These are phyloP conservation scores for Geranium brycei DNA, from an alignment of 345 rosid species.

Conservation along the genomic window DNA sequence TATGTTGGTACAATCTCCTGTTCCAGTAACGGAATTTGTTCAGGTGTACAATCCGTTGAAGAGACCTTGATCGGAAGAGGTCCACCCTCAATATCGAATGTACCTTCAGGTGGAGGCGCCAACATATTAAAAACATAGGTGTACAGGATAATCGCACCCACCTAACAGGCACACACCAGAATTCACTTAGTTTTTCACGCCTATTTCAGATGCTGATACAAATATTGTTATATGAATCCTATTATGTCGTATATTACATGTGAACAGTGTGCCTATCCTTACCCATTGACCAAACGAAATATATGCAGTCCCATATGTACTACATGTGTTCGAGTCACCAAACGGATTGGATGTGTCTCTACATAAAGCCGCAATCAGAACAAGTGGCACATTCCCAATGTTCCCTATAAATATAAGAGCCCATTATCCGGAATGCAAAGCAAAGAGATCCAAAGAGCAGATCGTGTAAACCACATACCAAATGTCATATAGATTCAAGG, in stretches of 20 bases:
- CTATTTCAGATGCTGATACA: background rate
- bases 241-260: too few relatives aligned
- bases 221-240: too few relatives aligned
- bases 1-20: slow-evolving; percentile 23
- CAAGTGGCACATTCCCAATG: slow-evolving; percentile 97
- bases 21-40: slow-evolving; percentile 57
- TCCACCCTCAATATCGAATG: slow-evolving; percentile 46
- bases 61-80: slow-evolving; percentile 46
- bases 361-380: slow-evolving; percentile 80
- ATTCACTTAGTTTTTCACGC: background rate
- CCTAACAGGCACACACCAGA: slow-evolving; percentile 38
- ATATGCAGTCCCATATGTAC: slow-evolving; percentile 84
- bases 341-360: slow-evolving; percentile 77
- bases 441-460: background rate
- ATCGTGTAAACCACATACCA: background rate
- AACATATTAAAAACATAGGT: slow-evolving; percentile 88
- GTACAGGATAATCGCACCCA: slow-evolving; percentile 93
- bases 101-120: slow-evolving; percentile 90
- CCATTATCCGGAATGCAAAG: background rate
- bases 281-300: slow-evolving; percentile 99
- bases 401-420: slow-evolving; percentile 50
- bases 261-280: slow-evolving; percentile 2
- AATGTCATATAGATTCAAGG: too few relatives aligned
- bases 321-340: slow-evolving; percentile 69
- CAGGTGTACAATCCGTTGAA: slow-evolving; percentile 30